Conservation (phyloP, 495 filamentous ascomycete species). For the Lophiostoma macrostomum region DNA sequence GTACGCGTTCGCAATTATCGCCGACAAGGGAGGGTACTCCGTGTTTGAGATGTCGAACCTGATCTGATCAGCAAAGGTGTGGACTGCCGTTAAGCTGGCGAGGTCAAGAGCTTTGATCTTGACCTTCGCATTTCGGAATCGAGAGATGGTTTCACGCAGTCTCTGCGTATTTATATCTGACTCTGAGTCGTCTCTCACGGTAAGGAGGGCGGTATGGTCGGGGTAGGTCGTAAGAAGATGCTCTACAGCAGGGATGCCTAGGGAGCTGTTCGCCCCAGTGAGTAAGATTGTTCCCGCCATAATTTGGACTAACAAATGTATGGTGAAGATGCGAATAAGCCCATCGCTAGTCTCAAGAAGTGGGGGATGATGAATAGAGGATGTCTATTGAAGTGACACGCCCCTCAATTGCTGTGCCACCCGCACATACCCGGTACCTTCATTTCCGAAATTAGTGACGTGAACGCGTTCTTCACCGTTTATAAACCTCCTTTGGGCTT, state of each 20-base stretch:
- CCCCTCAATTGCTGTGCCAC: no score
- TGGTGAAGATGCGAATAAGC: background rate
- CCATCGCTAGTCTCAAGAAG: background rate
- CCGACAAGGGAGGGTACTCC: slow-evolving; percentile 41
- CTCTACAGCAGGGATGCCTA: slow-evolving; percentile 46
- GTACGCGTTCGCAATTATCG: slow-evolving; percentile 49
- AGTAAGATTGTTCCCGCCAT: slow-evolving; percentile 45
- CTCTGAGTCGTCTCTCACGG: slow-evolving; percentile 45
- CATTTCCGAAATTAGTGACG: no score
- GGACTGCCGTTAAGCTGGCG: slow-evolving; percentile 39
- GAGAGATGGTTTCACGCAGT: slow-evolving; percentile 40
- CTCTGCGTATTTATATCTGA: slow-evolving; percentile 46
- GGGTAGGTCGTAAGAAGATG: slow-evolving; percentile 44
- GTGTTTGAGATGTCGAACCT: slow-evolving; percentile 34
- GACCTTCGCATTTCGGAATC: slow-evolving; percentile 39
- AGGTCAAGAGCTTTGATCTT: slow-evolving; percentile 46
- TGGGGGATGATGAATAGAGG: no score
- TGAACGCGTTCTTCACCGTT: no score
- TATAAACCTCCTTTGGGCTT: no score
- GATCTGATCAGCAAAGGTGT: slow-evolving; percentile 42
- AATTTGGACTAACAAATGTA: no score
- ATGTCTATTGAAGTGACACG: no score
- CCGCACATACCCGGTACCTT: no score
- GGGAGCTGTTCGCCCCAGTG: slow-evolving; percentile 51
- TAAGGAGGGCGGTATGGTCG: slow-evolving; percentile 41